Conservation (phyloP, 176 grass and related monocot species). For the Echinochloa phyllopogon region DNA sequence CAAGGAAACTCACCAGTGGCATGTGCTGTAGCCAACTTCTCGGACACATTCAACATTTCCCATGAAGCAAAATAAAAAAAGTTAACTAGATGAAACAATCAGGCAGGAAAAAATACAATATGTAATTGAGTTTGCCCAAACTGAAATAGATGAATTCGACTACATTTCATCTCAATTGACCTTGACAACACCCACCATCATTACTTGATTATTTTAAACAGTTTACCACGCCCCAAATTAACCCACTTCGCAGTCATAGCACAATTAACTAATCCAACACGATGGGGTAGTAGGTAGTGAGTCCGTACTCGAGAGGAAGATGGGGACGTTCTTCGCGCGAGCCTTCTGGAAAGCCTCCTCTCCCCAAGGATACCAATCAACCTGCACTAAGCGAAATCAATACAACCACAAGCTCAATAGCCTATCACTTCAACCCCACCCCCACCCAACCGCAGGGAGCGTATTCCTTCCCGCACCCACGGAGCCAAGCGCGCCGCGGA, state of each 20-base stretch:
- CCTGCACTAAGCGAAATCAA: constrained; percentile 55
- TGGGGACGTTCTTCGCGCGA: constrained; percentile 76
- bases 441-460: background rate
- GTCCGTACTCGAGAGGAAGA: constrained; percentile 86
- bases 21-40: constrained; percentile 98
- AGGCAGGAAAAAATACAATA: background rate
- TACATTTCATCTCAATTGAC: background rate
- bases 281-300: background rate
- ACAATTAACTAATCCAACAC: background rate
- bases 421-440: background rate
- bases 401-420: background rate
- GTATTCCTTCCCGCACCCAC: too few relatives aligned
- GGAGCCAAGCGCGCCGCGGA: background rate
- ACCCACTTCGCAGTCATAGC: background rate
- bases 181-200: background rate
- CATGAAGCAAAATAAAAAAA: constrained; percentile 26
- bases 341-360: constrained; percentile 91
- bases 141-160: background rate
- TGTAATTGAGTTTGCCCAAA: background rate
- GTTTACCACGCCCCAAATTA: background rate
- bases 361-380: constrained; percentile 98
- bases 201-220: background rate
- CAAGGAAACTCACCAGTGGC: constrained; percentile 73
- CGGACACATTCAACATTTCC: constrained; percentile 10
- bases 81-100: constrained; percentile 9